Evolutionary conservation across 306 rosid genomes (phyloP).

Genomic region (Ziziphus jujuba): DNA sequence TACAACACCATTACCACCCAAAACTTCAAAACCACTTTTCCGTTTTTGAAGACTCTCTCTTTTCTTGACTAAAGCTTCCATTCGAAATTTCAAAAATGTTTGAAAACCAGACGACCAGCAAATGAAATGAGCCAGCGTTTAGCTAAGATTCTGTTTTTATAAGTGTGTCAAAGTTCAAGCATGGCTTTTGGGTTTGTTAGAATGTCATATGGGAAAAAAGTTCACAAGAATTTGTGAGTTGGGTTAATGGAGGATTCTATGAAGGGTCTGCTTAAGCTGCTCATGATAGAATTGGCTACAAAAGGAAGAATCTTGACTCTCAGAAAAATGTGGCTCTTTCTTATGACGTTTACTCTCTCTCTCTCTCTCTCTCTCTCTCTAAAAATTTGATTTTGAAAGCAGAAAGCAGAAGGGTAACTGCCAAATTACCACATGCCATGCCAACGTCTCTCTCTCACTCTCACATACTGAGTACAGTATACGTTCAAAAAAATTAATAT

Average conservation of each 20-base stretch:
- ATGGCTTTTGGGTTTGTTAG: conserved; percentile 13
- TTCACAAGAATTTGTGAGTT: conserved; percentile 14
- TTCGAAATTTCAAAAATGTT: conserved; percentile 36
- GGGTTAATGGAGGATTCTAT: conserved; percentile 18
- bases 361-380: conserved; percentile 16
- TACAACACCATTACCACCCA: conserved; percentile 26
- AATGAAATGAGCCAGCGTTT: conserved; percentile 32
- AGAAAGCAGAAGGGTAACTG: conserved; percentile 37
- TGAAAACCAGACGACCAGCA: conserved; percentile 38
- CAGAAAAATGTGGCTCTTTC: background rate
- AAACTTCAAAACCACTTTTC: conserved; percentile 39
- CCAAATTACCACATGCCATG: conserved; percentile 36
- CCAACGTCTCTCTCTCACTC: conserved; percentile 62
- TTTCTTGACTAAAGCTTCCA: conserved; percentile 56
- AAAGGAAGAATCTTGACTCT: background rate
- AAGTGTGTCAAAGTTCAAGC: conserved; percentile 25
- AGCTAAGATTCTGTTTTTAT: conserved; percentile 8
- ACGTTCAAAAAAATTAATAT: conserved; percentile 53
- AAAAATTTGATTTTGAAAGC: conserved; percentile 46
- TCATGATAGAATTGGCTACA: conserved; percentile 11
- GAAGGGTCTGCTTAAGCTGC: conserved; percentile 5
- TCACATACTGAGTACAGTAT: conserved; percentile 1
- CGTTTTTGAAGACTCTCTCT: conserved; percentile 36
- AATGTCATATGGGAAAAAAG: conserved; percentile 13
- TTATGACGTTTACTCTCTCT: too few species aligned